Percentiles rank a stretch among this genome's conserved stretches.
phyloP scores from a whole-genome alignment of 108 stramenopile genomes.

The Cyclotella kingstonii region DNA sequence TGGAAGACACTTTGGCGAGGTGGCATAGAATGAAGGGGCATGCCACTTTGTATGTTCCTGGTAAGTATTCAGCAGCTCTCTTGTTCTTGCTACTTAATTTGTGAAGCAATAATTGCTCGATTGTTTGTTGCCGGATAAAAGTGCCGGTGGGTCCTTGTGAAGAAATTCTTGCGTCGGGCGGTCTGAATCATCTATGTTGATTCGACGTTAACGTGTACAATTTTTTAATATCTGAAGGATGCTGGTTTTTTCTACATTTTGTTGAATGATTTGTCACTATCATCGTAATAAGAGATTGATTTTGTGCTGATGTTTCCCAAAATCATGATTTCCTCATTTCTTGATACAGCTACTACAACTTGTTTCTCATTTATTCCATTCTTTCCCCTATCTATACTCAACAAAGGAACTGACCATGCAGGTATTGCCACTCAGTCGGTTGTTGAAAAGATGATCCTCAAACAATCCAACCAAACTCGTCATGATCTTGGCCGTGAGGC shows the following conservation, averaged over 20 bases:
- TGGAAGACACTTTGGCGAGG: slow-evolving; percentile 96
- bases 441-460: slow-evolving; percentile 98
- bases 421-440: slow-evolving; percentile 99
- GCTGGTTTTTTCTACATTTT: background rate
- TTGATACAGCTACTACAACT: slow-evolving; percentile 8
- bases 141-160: slow-evolving; percentile 26
- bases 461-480: slow-evolving; percentile 83
- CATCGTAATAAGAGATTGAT: too few species aligned
- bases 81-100: background rate
- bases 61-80: slow-evolving; percentile 37
- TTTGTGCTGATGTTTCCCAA: too few species aligned
- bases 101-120: background rate
- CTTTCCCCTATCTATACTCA: slow-evolving; percentile 1
- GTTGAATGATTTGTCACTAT: background rate
- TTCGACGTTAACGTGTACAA: slow-evolving; percentile 52
- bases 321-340: slow-evolving; percentile 10
- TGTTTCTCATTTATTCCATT: background rate
- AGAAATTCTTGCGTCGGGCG: slow-evolving; percentile 47
- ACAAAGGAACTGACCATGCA: slow-evolving; percentile 94
- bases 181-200: slow-evolving; percentile 41
- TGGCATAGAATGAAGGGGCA: slow-evolving; percentile 99
- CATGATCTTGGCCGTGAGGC: slow-evolving; percentile 97
- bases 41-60: slow-evolving; percentile 96
- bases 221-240: slow-evolving; percentile 32
- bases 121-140: background rate